These are phyloP conservation scores for Solioccasus polychromus DNA, from an alignment of 768 basidiomycete species.

Conservation along the genomic window DNA sequence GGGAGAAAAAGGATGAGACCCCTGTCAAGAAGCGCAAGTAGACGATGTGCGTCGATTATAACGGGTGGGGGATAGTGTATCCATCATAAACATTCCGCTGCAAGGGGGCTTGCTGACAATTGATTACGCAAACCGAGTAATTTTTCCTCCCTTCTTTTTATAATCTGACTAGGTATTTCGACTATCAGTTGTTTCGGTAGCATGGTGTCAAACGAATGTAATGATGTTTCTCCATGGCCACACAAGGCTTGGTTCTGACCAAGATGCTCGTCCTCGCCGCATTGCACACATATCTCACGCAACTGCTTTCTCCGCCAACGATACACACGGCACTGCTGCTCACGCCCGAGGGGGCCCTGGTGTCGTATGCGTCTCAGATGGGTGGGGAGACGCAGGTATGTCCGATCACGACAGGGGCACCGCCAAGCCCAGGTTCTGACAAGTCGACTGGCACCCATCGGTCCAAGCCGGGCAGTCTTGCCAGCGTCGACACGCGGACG, in stretches of 20 bases:
- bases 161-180: conserved; percentile 5
- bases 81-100: conserved; percentile 10
- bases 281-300: conserved; percentile 61
- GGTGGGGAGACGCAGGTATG: too few relatives aligned
- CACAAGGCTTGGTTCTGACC: not conserved
- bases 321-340: conserved; percentile 72
- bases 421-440: conserved; percentile 13
- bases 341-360: conserved; percentile 71
- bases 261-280: conserved; percentile 69
- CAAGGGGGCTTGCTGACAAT: conserved; percentile 7
- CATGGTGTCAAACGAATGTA: conserved; percentile 22
- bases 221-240: conserved; percentile 17
- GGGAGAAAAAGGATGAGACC: conserved; percentile 68
- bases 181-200: conserved; percentile 20
- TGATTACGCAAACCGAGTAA: conserved; percentile 3
- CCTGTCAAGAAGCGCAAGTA: conserved; percentile 75
- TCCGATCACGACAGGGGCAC: conserved; percentile 3
- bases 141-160: conserved; percentile 2
- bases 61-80: too few relatives aligned
- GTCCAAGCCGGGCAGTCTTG: conserved; percentile 12
- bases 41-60: too few relatives aligned
- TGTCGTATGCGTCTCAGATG: conserved; percentile 58
- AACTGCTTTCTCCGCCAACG: conserved; percentile 55
- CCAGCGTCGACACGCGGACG: conserved; percentile 3
- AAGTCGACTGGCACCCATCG: conserved; percentile 9